Evolutionary conservation across 345 rosid genomes (phyloP).

Genomic region (Moricandia arvensis): DNA sequence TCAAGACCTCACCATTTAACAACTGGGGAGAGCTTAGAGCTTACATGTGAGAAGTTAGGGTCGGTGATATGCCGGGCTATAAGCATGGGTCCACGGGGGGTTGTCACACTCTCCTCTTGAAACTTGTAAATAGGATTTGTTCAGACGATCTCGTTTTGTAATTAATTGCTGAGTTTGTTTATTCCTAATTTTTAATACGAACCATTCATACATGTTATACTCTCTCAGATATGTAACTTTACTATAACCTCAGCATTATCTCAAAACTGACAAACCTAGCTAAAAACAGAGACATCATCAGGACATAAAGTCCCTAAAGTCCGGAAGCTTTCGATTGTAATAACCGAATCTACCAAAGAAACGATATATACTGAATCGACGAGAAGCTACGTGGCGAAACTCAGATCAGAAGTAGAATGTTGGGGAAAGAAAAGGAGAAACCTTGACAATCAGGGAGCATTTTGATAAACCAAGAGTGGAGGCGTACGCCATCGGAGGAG

Average conservation of each 20-base stretch:
- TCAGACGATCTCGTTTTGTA: no score
- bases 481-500: slow-evolving; percentile 89
- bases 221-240: background rate
- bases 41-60: no score
- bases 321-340: slow-evolving; percentile 4
- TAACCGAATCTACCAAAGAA: slow-evolving; percentile 28
- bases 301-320: slow-evolving; percentile 8
- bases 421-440: slow-evolving; percentile 14
- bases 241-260: background rate
- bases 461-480: slow-evolving; percentile 97
- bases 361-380: background rate
- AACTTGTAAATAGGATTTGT: background rate
- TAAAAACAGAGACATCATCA: background rate
- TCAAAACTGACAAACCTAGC: no score
- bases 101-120: background rate
- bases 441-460: slow-evolving; percentile 80
- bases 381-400: background rate
- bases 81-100: no score
- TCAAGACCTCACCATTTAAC: no score
- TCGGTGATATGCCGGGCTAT: no score
- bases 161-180: no score
- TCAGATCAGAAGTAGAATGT: background rate
- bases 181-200: no score
- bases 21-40: no score
- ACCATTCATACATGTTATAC: no score